Evolutionary conservation across 331 rosid species (phyloP), one percentile per base, ranked within the genome.

Genomic region (Acacia concinna): DNA sequence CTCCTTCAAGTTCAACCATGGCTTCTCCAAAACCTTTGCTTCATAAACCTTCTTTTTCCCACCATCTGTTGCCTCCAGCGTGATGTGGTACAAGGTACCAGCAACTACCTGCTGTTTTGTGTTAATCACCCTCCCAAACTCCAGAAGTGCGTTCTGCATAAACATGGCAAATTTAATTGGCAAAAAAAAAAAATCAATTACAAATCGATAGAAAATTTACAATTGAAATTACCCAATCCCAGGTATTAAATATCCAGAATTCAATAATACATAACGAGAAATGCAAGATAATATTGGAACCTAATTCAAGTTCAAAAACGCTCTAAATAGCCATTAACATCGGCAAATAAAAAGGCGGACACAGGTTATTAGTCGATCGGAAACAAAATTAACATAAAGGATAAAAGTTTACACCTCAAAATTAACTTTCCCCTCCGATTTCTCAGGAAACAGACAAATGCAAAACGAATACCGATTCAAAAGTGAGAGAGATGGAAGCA

Each of bases 1-100:
- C 78, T 88, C 87, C 91, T 90, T 90, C 69, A 82, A 85, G 78
- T 85, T 87, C 78, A 74, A 1, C 95, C 95, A 88, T 35, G 82
- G 71, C 79, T 90, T 88, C 75, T 87, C 92, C 90, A 88, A 85
- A 47, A 91, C 77, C 90, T 91, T 88, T 28, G 90, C 83, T 80
- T 91, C 93, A 82, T 89, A 91, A 46, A 88, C 71, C 34, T 91
- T 85, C 38, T 86, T 90, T 68, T 74, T 37, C 13, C 77, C 90
- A 1, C 88, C 87, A 35, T 82, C 87, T 1, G 49, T 78, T 3
- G 62, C 95, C 77, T 90, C 91, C 28, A 90, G 51, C 8, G 87
- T 87, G 34, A 90, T 79, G 68, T 85, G 23, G 74, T 87, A 66
- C 72, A 85, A 0, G 40, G 83, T 84, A 8, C 96, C 93, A 74